A percentile compares a stretch with the other conserved stretches of the same genome.
These are phyloP conservation scores for Candida khao-thaluensis DNA, from an alignment of 805 yeast species.

Conservation along the genomic window DNA sequence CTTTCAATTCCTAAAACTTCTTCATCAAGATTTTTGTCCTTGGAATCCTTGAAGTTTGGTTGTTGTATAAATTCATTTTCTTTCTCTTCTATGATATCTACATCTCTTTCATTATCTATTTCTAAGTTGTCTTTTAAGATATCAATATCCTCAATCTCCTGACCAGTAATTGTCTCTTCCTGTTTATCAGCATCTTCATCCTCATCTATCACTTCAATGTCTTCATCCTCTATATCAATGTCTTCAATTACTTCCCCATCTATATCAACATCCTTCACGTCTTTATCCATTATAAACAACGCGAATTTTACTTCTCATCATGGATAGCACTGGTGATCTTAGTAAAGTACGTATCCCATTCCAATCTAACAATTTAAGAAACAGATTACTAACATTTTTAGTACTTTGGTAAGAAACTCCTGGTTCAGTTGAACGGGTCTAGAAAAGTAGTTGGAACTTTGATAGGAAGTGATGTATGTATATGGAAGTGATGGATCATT, in stretches of 20 bases:
- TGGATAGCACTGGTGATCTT: conserved; percentile 6
- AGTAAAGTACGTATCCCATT: conserved; percentile 4
- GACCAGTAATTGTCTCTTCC: too few relatives aligned
- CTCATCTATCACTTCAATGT: neutral
- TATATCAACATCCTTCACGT: neutral
- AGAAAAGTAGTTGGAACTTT: conserved; percentile 77
- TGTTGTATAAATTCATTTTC: neutral
- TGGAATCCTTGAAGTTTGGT: neutral
- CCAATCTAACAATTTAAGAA: too few relatives aligned
- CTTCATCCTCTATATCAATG: neutral
- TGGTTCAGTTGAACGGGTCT: conserved; percentile 74
- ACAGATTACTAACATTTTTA: too few relatives aligned
- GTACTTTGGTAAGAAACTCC: conserved; percentile 77
- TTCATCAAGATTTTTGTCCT: neutral
- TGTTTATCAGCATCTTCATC: neutral
- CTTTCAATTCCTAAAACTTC: conserved; percentile 3
- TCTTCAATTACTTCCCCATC: neutral
- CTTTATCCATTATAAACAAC: conserved; percentile 2
- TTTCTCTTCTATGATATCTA: neutral
- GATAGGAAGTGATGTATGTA: conserved; percentile 74
- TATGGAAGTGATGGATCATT: too few relatives aligned
- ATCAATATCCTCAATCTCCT: too few relatives aligned
- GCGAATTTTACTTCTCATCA: conserved; percentile 2
- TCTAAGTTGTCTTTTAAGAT: neutral
- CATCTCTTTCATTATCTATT: neutral